phyloP scores from a whole-genome alignment of 1,284 basidiomycete species.

The Ustilago crameri region DNA sequence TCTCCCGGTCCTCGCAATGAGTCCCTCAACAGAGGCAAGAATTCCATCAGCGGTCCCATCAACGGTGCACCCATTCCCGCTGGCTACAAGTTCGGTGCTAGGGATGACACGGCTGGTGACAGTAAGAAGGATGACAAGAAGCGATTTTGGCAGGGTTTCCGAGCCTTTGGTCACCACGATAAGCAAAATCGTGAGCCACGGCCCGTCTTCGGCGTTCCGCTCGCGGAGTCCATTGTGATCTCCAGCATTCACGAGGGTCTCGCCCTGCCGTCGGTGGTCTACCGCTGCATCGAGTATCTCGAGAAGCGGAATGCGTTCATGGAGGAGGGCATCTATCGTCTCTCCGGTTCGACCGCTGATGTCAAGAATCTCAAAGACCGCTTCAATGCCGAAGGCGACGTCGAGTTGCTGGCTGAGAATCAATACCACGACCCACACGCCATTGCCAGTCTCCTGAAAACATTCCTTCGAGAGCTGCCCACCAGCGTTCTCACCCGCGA shows the following conservation, averaged over 20 bases:
- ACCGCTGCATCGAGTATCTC: constrained; percentile 76
- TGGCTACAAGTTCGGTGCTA: constrained; percentile 80
- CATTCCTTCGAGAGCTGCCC: constrained; percentile 62
- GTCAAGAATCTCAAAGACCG: constrained; percentile 92
- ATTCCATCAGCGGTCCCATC: constrained; percentile 89
- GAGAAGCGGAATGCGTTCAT: constrained; percentile 85
- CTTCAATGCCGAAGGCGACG: constrained; percentile 78
- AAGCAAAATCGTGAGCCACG: constrained; percentile 44
- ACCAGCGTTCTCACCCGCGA: constrained; percentile 61
- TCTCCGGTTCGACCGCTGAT: constrained; percentile 75
- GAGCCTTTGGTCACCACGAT: constrained; percentile 42
- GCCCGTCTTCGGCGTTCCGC: constrained; percentile 86
- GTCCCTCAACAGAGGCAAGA: constrained; percentile 21
- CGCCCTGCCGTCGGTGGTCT: constrained; percentile 91
- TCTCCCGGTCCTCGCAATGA: constrained; percentile 38
- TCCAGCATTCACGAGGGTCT: constrained; percentile 78
- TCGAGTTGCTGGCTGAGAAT: constrained; percentile 59
- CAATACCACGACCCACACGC: constrained; percentile 62
- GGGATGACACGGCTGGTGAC: constrained; percentile 36
- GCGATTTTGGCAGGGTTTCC: constrained; percentile 61
- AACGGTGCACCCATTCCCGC: constrained; percentile 84
- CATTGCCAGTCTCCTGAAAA: constrained; percentile 64
- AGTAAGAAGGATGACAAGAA: constrained; percentile 63
- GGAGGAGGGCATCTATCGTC: constrained; percentile 96
- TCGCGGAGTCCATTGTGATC: constrained; percentile 87